Evolutionary conservation across 2,329 filamentous ascomycete genomes (phyloP), one percentile per base, ranked within the genome.

Genomic region (Westerdykella aurantiaca): DNA sequence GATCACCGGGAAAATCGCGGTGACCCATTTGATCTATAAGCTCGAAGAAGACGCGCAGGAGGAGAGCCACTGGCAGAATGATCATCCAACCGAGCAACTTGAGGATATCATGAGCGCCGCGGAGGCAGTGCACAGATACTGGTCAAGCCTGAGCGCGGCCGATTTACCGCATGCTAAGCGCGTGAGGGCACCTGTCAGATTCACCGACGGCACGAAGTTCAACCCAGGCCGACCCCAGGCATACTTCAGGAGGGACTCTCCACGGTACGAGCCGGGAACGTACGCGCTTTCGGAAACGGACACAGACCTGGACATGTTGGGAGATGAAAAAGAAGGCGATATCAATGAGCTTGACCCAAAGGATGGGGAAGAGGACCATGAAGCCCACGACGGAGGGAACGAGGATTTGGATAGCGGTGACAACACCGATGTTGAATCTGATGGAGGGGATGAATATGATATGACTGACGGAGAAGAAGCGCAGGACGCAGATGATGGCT

Each of bases 191-290:
- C 17, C 14, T 18, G 31, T 33, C 25, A n/a, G 39, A 17, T 17
- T 33, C 25, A 4, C 34, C 21, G 50, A 49, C 52, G 51, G 52
- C 21, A 63, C 59, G 2, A 44, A 46, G 14, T 61, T 60, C 18
- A 42, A 48, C 13, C 47, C 46, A 1, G 52, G 59, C 12, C 50
- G 60, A 16, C 51, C 55, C 2, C 43, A 50, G 39, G 46, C 46
- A 11, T 62, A 61, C 43, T 63, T 58, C 17, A 52, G 54, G 39
- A 49, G 51, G 34, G 50, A 48, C 35, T 60, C 56, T 4, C 56
- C 51, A 11, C 56, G 60, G n/a, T 63, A 63, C 31, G 54, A 62
- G 23, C 53, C 58, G 13, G 59, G 59, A 10, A 58, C 56, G 18
- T 58, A 61, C 38, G 51, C 51, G 25, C 25, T 29, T 29, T 7